Conservation (phyloP, 768 basidiomycete genomes). For the Rhodotorula kratochvilovae region DNA sequence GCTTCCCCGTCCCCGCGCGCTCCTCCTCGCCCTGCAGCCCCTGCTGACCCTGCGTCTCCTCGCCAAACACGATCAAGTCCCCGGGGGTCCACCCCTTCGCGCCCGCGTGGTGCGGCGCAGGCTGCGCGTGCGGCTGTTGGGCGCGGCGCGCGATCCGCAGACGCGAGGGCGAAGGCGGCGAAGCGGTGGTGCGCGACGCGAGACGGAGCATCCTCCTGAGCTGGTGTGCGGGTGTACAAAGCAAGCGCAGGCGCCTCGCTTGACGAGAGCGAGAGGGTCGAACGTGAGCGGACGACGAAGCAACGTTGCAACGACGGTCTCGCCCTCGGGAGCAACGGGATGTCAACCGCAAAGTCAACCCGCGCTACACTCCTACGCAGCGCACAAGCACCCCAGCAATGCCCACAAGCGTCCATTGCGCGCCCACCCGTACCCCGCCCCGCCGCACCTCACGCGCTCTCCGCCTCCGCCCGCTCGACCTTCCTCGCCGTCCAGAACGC, state of each 20-base stretch:
- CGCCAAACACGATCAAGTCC: conserved; percentile 8
- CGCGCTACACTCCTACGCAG: no score
- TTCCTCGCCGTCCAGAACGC: conserved; percentile 63
- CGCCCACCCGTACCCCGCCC: neutral
- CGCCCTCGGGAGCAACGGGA: neutral
- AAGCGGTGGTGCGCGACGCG: neutral
- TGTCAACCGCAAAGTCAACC: neutral
- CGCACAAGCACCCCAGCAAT: no score
- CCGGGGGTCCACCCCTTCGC: neutral
- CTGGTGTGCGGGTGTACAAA: neutral
- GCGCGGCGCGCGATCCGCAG: neutral
- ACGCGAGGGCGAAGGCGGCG: neutral
- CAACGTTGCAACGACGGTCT: conserved; percentile 78
- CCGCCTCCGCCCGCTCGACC: neutral
- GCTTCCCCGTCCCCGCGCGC: no score
- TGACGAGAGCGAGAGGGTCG: conserved; percentile 82
- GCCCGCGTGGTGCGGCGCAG: neutral
- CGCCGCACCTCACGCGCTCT: no score
- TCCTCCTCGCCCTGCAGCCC: no score
- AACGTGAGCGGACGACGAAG: conserved; percentile 79
- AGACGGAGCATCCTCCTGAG: neutral
- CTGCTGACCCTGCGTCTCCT: no score
- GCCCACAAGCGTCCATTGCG: no score
- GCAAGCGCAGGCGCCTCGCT: conserved; percentile 48
- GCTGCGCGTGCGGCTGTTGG: neutral